These are phyloP conservation scores for Diplodia sapinea DNA, from an alignment of 2,329 filamentous ascomycete genomes.

Conservation along the genomic window DNA sequence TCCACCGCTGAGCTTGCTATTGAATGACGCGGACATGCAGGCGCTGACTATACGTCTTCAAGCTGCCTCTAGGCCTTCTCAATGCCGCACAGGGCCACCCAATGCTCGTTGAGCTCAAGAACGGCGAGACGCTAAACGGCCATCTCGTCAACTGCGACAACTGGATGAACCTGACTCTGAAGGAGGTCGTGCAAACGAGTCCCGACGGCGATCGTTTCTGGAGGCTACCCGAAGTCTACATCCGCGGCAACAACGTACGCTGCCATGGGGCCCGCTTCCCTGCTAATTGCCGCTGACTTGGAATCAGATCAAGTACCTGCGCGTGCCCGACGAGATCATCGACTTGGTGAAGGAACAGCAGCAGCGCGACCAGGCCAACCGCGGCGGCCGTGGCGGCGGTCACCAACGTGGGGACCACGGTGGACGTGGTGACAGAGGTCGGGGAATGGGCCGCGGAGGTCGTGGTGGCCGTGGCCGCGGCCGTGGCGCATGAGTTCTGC, in stretches of 20 bases:
- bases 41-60: constrained; percentile 39
- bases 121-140: constrained; percentile 95
- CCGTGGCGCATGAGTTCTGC: constrained; percentile 46
- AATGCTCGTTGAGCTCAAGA: constrained; percentile 97
- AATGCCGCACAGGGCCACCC: constrained; percentile 97
- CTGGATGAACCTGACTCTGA: constrained; percentile 98
- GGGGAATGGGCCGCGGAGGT: constrained; percentile 55
- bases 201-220: constrained; percentile 95
- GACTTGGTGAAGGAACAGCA: constrained; percentile 93
- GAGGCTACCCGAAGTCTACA: constrained; percentile 89
- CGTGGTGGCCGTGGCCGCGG: constrained; percentile 60
- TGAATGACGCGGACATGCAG: constrained; percentile 34
- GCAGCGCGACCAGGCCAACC: constrained; percentile 65
- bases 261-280: not conserved
- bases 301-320: constrained; percentile 91
- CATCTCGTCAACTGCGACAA: constrained; percentile 97
- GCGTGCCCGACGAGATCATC: constrained; percentile 95
- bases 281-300: constrained; percentile 18
- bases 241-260: constrained; percentile 94
- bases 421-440: constrained; percentile 56
- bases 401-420: constrained; percentile 61
- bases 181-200: constrained; percentile 96
- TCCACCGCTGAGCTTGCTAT: constrained; percentile 18
- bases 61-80: constrained; percentile 77
- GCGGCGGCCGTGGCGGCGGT: constrained; percentile 70